Percentiles rank a stretch among this genome's conserved stretches.
These are phyloP conservation scores for Parmales sp. DNA, from an alignment of 108 stramenopile species.

Conservation along the genomic window DNA sequence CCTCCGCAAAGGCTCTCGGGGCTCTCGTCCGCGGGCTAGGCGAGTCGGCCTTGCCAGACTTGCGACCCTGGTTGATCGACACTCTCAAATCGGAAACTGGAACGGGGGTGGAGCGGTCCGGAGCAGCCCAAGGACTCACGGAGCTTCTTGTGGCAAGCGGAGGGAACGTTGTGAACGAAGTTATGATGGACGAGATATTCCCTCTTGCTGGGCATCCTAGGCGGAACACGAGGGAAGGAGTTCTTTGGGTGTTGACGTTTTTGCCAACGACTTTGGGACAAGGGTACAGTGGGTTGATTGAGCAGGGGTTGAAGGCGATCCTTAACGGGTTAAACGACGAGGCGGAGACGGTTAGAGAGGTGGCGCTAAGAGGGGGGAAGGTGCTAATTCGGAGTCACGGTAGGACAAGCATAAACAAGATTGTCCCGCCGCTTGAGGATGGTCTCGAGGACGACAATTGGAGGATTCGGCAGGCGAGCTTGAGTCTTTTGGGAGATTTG, in stretches of 20 bases:
- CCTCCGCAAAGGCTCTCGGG: constrained; percentile 84
- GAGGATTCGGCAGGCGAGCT: constrained; percentile 85
- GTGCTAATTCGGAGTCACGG: constrained; percentile 87
- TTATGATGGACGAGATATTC: constrained; percentile 77
- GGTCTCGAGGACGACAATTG: constrained; percentile 82
- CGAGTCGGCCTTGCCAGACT: constrained; percentile 73
- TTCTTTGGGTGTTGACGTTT: constrained; percentile 98
- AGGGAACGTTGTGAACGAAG: constrained; percentile 44
- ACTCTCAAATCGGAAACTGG: constrained; percentile 59
- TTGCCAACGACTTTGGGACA: constrained; percentile 82
- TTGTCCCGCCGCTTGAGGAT: constrained; percentile 81
- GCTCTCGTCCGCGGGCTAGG: constrained; percentile 84
- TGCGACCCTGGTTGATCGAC: constrained; percentile 87
- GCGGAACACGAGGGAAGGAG: constrained; percentile 84
- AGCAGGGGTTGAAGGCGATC: constrained; percentile 77
- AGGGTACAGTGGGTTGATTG: constrained; percentile 70
- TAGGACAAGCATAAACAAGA: constrained; percentile 73
- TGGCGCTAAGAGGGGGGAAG: constrained; percentile 87
- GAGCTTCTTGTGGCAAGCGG: constrained; percentile 79
- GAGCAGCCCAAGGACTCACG: constrained; percentile 92
- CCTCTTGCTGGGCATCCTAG: constrained; percentile 74
- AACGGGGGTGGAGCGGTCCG: constrained; percentile 85
- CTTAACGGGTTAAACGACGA: constrained; percentile 92
- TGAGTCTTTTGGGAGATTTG: constrained; percentile 88
- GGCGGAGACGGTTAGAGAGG: constrained; percentile 80